Conservation (phyloP, 2,329 filamentous ascomycete genomes). For the Thielaviopsis punctulata region DNA sequence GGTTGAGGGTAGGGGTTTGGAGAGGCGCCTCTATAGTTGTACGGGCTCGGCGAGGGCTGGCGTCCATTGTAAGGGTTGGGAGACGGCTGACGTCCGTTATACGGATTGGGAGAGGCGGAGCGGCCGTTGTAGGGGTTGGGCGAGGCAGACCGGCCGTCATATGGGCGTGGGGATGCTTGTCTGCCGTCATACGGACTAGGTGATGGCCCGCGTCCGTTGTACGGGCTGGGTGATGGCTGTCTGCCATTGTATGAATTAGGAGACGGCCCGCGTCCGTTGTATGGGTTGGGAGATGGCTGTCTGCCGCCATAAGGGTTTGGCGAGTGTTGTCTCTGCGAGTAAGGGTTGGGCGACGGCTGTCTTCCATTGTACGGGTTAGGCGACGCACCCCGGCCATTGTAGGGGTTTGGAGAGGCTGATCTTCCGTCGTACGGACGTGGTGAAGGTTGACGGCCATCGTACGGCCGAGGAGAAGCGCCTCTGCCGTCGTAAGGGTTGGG, state of each 20-base stretch:
- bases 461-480: slow-evolving; percentile 13
- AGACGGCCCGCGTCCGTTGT: slow-evolving; percentile 1
- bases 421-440: too few species aligned
- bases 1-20: slow-evolving; percentile 1
- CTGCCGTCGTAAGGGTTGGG: slow-evolving; percentile 19
- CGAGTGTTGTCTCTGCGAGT: too few species aligned
- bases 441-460: neutral
- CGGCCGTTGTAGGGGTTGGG: slow-evolving; percentile 5
- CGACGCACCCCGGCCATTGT: neutral
- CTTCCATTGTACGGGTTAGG: slow-evolving; percentile 1
- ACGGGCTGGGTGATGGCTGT: neutral
- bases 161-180: neutral
- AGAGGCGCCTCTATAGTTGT: too few species aligned
- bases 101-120: too few species aligned
- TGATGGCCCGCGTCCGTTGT: slow-evolving; percentile 1
- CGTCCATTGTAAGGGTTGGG: too few species aligned
- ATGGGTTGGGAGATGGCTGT: neutral
- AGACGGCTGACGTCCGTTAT: too few species aligned
- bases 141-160: neutral
- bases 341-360: neutral
- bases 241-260: neutral
- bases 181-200: neutral
- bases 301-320: neutral
- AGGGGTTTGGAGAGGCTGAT: neutral
- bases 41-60: too few species aligned